Evolutionary conservation across 2,329 filamentous ascomycete species (phyloP).

Genomic region (Exserohilum rostratum): DNA sequence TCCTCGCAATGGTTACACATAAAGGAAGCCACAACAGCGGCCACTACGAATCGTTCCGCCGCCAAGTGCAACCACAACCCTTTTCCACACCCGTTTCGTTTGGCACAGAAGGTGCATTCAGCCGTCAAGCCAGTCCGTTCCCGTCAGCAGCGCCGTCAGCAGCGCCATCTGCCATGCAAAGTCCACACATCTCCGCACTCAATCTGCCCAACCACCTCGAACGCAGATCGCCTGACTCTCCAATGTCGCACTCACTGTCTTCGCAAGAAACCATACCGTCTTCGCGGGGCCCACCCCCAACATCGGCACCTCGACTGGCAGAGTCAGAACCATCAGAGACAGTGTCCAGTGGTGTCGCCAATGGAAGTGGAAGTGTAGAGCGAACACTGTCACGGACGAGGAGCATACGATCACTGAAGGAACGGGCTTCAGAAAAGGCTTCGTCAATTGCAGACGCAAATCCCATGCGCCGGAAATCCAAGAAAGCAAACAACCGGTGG

Average conservation of each 20-base stretch:
- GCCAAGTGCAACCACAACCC: conserved; percentile 79
- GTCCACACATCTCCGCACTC: conserved; percentile 52
- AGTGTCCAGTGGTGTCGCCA: conserved; percentile 19
- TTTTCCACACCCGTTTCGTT: conserved; percentile 84
- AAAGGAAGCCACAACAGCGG: conserved; percentile 95
- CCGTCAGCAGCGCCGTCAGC: conserved; percentile 51
- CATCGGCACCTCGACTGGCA: conserved; percentile 38
- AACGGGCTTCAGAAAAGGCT: conserved; percentile 38
- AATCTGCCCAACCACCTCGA: conserved; percentile 36
- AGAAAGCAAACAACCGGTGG: conserved; percentile 76
- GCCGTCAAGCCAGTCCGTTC: conserved; percentile 59
- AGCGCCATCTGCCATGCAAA: conserved; percentile 52
- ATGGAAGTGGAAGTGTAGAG: conserved; percentile 13
- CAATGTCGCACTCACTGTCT: conserved; percentile 41
- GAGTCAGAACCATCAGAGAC: conserved; percentile 31
- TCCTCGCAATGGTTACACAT: conserved; percentile 88
- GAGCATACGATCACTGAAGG: conserved; percentile 40
- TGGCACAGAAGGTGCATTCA: conserved; percentile 75
- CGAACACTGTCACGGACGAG: conserved; percentile 31
- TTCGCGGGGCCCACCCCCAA: conserved; percentile 34
- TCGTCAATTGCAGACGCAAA: conserved; percentile 54
- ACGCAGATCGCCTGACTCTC: conserved; percentile 38
- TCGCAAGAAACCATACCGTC: conserved; percentile 40
- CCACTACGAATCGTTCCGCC: conserved; percentile 94
- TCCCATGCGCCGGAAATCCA: conserved; percentile 59